These are phyloP conservation scores for Penicillium sp. DNA, from an alignment of 2,329 filamentous ascomycete species.

Conservation along the genomic window DNA sequence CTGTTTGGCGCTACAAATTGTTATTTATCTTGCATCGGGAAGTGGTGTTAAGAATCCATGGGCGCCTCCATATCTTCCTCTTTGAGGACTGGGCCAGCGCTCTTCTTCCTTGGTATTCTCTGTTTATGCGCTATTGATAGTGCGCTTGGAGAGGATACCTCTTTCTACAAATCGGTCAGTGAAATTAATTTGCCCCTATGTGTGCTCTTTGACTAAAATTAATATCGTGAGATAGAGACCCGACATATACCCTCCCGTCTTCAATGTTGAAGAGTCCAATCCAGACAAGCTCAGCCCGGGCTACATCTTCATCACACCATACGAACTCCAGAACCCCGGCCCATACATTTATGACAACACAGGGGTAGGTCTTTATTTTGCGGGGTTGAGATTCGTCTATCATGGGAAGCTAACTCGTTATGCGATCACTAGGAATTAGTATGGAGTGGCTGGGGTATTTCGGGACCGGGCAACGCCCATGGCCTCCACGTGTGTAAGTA, in stretches of 20 bases:
- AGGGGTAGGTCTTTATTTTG: conserved; percentile 34
- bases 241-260: conserved; percentile 38
- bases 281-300: conserved; percentile 42
- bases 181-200: neutral
- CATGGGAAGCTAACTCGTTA: conserved; percentile 11
- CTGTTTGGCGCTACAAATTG: neutral
- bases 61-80: conserved; percentile 16
- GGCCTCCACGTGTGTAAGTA: conserved; percentile 50
- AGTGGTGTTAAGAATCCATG: conserved; percentile 32
- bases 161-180: conserved; percentile 39
- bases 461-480: conserved; percentile 50
- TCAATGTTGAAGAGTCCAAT: conserved; percentile 31
- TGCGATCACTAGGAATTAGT: conserved; percentile 42
- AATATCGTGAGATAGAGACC: conserved; percentile 31
- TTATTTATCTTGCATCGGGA: neutral
- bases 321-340: conserved; percentile 48
- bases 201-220: neutral
- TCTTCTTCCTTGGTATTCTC: conserved; percentile 18
- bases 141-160: conserved; percentile 29
- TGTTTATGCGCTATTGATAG: conserved; percentile 18
- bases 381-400: neutral
- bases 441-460: conserved; percentile 50
- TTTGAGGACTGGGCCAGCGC: conserved; percentile 8
- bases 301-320: conserved; percentile 52
- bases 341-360: conserved; percentile 53